Evolutionary conservation across 768 basidiomycete genomes (phyloP), one percentile per base, ranked within the genome.

Genomic region (Basidioascus undulatus): DNA sequence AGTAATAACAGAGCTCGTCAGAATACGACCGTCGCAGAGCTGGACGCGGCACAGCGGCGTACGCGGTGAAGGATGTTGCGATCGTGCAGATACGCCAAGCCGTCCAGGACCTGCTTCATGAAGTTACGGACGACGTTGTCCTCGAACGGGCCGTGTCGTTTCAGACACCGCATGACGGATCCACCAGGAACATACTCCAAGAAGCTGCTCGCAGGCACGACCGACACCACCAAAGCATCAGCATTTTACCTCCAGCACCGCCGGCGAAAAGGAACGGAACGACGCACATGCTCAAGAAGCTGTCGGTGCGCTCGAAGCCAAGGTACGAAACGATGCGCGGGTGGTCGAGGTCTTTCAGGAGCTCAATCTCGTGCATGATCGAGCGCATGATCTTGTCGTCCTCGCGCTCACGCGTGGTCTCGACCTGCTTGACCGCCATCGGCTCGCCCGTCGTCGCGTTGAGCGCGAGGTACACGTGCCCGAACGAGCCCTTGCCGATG

Each of bases 391-490:
- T 86, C 25, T 86, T 70, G 15, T 70, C 66, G 57, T 96, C 86
- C 47, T 72, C 77, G 58, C 77, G 80, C 60, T 98, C 92, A 52
- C 79, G 83, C 15, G 74, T 72, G 7, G 84, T 87, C 57, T 96
- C 92, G 35, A 98, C 92, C 59, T 96, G 92, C 60, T 98, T 98
- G 48, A 98, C 92, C 15, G 92, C 92, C 52, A 96, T 86, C 82
- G 94, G 89, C 60, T 96, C 87, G 43, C 86, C 86, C 0, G 86
- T 89, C 3, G 82, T 86, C 25, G 81, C 83, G 55, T 96, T 96
- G 44, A 96, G 64, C 15, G 83, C 92, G 41, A 96, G 71, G 53
- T 94, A 98, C 23, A 98, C 92, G 32, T 80, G 72, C 11, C 92
- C 92, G 52, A 87, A 98, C 11, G 86, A 87, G 20, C 92, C 92